Evolutionary conservation across 345 rosid genomes (phyloP).

Genomic region (Adansonia digitata): DNA sequence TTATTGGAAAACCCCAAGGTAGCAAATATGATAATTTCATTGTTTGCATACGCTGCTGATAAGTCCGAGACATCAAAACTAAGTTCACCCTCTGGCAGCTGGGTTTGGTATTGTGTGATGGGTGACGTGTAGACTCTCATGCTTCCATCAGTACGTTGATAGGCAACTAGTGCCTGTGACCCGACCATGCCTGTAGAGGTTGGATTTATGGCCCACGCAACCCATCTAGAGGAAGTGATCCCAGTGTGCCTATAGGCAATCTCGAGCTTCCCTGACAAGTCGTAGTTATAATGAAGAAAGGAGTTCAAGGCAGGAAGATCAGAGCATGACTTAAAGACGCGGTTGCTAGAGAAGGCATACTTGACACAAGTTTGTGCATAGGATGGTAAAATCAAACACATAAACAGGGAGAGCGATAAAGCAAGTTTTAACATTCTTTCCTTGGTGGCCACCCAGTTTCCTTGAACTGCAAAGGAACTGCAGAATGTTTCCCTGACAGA

Average conservation of each 20-base stretch:
- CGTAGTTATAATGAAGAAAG: conserved; percentile 65
- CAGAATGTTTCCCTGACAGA: neutral
- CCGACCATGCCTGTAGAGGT: conserved; percentile 62
- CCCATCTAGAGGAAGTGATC: conserved; percentile 51
- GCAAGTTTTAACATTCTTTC: neutral
- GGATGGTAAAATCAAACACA: conserved; percentile 23
- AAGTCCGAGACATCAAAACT: conserved; percentile 61
- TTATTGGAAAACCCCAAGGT: conserved; percentile 39
- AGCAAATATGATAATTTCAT: conserved; percentile 76
- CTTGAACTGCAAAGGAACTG: neutral
- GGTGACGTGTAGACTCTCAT: conserved; percentile 69
- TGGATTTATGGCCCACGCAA: conserved; percentile 95
- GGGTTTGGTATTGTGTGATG: conserved; percentile 43
- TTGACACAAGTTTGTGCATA: conserved; percentile 49
- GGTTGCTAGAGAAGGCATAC: conserved; percentile 57
- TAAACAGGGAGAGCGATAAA: neutral
- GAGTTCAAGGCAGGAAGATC: conserved; percentile 73
- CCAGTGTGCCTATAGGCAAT: conserved; percentile 72
- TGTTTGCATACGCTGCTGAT: conserved; percentile 47
- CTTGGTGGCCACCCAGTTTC: neutral
- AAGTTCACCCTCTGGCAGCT: conserved; percentile 44
- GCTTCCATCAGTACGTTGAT: conserved; percentile 47
- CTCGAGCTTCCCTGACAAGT: conserved; percentile 46
- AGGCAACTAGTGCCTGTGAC: conserved; percentile 77
- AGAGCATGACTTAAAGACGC: conserved; percentile 50